Base-by-base conservation (phyloP, 2,329 filamentous ascomycete genomes). In the Aspergillus pseudotamarii region DNA sequence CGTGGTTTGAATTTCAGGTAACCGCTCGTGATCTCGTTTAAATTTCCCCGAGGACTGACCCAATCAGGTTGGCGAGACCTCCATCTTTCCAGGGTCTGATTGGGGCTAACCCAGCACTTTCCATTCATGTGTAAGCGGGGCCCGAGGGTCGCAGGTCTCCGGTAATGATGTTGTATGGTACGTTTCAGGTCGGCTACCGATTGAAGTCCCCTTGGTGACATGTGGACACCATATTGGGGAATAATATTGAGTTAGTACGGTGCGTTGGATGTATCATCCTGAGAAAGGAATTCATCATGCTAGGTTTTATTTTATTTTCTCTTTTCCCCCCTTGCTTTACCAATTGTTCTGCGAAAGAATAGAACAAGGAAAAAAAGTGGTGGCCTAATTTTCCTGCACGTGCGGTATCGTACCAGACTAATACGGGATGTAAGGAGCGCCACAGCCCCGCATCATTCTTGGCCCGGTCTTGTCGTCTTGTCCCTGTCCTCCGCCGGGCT, bases 381-480 rank as follows among this genome's bases (percentile, higher is more conserved):
- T 55, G 32, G 51, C 51, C 51, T 55, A 55, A 55, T 19, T 41
- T 19, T 26, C 30, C 32, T 38, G 51, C 51, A 55, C 51, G 51
- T 55, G 51, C 19, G 36, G 51, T 38, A 55, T 30, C 16, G 32
- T n/a, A 53, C 58, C 34, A 54, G 26, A 55, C 58, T n/a, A 36
- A 28, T 26, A 38, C 19, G 28, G 32, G n/a, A 38, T 43, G 43
- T 41, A 51, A 53, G 34, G 41, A 36, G 55, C 56, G 59, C 59
- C 59, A 64, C 57, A 60, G 60, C 61, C 68, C 71, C 69, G 69
- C 69, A 70, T 62, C 61, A 64, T 60, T 72, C 75, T 76, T 77
- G 74, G 75, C 73, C 73, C 73, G 71, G 72, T 74, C 71, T 75
- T 72, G 70, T 71, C 69, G 64, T 70, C 67, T 70, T 70, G 69